phyloP scores from a whole-genome alignment of 2,329 filamentous ascomycete species.

The Colletotrichum musae region DNA sequence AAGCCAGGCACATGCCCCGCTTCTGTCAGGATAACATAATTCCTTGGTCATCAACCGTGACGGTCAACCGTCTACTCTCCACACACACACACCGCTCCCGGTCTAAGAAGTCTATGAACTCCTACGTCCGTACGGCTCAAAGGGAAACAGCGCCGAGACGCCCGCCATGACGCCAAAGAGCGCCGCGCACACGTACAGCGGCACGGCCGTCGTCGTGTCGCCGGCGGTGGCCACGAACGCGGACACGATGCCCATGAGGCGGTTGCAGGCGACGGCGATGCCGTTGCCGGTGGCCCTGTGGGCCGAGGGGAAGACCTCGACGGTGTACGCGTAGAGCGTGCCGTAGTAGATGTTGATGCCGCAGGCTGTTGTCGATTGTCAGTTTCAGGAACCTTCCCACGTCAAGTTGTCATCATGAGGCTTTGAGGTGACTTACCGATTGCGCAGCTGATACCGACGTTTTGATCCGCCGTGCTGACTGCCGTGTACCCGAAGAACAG shows the following conservation, averaged over 20 bases:
- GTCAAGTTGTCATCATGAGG: not conserved
- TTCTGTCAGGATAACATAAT: too few relatives aligned
- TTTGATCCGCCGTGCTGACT: slow-evolving; percentile 72
- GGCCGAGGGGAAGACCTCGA: slow-evolving; percentile 75
- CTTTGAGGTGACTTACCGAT: slow-evolving; percentile 47
- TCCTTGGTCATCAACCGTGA: too few relatives aligned
- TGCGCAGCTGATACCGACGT: slow-evolving; percentile 78
- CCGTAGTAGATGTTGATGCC: slow-evolving; percentile 81
- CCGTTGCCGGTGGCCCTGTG: slow-evolving; percentile 84
- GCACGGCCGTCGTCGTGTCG: slow-evolving; percentile 72
- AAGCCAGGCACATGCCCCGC: too few relatives aligned
- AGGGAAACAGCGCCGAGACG: slow-evolving; percentile 72
- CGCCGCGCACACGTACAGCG: slow-evolving; percentile 78
- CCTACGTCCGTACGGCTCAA: slow-evolving; percentile 74
- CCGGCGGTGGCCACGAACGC: slow-evolving; percentile 76
- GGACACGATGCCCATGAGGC: slow-evolving; percentile 81
- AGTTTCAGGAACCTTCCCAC: not conserved
- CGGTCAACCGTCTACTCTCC: not conserved
- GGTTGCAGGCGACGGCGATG: slow-evolving; percentile 78
- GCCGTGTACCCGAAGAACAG: slow-evolving; percentile 85
- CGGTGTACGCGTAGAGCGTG: slow-evolving; percentile 75
- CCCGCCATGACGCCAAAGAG: slow-evolving; percentile 74
- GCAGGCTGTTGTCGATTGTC: slow-evolving; percentile 58
- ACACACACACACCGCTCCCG: not conserved
- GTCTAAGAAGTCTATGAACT: slow-evolving; percentile 55